Evolutionary conservation across 148 eudicot species (phyloP), one percentile per base, ranked within the genome.

Genomic region (Euryodendron excelsum): DNA sequence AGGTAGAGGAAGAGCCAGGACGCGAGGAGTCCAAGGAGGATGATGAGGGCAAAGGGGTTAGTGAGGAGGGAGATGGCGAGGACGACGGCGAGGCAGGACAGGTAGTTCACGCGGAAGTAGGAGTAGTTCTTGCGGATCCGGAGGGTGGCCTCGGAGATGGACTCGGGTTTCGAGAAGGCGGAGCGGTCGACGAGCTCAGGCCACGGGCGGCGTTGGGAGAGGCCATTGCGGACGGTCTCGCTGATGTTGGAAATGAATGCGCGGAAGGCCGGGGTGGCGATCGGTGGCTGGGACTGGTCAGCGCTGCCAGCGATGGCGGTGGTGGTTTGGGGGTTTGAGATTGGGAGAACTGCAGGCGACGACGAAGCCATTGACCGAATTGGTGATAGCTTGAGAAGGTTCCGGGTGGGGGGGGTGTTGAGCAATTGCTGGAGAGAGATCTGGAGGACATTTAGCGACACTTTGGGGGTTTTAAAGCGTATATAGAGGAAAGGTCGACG

Each of bases 1-100:
- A 94, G 89, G 91, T 94, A 94, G 37, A 90, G 87, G 86, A 92
- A 94, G 53, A 88, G 77, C 98, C 98, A 94, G 28, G 97, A 84
- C 64, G 91, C 86, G 55, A 92, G 86, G 74, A 94, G 91, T 48
- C 78, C 83, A 20, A 85, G 73, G 59, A 92, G 91, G 82, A 87
- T 61, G 80, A 94, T 39, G 68, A 94, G 94, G 10, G 97, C 91
- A 84, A 91, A 81, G 4, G 98, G 98, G 76, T 94, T 87, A 67
- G 97, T 83, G 47, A 92, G 41, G 79, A 94, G 96, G 10, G 98
- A 94, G 67, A 91, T 11, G 1, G 88, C 90, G 77, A 93, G 85
- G 74, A 89, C 83, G 59, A 77, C 72, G 77, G 89, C 63, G 66
- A 94, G 67, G 50, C 88, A 20, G 64, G 86, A 9, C 76, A 93